A percentile compares a stretch with the other conserved stretches of the same genome.
Conservation (phyloP, 2,329 filamentous ascomycete species). For the Cadophora sp. region DNA sequence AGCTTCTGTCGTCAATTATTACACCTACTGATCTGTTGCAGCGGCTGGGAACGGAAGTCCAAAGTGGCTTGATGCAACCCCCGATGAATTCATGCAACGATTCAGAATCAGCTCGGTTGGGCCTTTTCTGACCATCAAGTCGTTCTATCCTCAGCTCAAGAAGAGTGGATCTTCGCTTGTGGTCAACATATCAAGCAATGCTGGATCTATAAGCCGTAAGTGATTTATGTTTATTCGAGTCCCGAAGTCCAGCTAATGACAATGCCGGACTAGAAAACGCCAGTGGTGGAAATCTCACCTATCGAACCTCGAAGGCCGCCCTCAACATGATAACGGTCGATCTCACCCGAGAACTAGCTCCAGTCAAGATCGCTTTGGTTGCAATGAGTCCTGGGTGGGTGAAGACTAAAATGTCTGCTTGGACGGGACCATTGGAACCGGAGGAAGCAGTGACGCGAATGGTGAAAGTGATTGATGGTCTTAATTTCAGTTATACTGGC, state of each 20-base stretch:
- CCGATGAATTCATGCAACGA: not conserved
- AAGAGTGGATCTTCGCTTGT: not conserved
- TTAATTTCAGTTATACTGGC: not conserved
- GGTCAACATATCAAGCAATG: not conserved
- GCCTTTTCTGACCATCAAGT: not conserved
- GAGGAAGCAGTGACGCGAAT: not conserved
- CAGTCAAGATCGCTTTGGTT: not conserved
- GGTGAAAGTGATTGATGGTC: not conserved
- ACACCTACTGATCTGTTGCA: not conserved
- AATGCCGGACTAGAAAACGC: not conserved
- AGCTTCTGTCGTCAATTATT: not conserved
- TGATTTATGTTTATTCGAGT: too few relatives aligned
- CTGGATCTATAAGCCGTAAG: not conserved
- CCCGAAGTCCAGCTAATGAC: too few relatives aligned
- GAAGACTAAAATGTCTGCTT: not conserved
- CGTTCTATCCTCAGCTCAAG: not conserved
- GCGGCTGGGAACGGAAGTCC: not conserved
- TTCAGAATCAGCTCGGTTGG: not conserved
- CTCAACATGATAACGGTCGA: slow-evolving; percentile 12
- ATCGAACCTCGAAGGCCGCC: slow-evolving; percentile 5
- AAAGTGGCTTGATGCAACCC: not conserved
- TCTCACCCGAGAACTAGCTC: slow-evolving; percentile 5
- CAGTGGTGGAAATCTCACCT: not conserved
- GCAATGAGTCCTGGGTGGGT: not conserved
- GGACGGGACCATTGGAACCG: not conserved